Evolutionary conservation across 225 moss, liverwort and hornwort genomes (phyloP).

Genomic region (Physcomitrium patens): DNA sequence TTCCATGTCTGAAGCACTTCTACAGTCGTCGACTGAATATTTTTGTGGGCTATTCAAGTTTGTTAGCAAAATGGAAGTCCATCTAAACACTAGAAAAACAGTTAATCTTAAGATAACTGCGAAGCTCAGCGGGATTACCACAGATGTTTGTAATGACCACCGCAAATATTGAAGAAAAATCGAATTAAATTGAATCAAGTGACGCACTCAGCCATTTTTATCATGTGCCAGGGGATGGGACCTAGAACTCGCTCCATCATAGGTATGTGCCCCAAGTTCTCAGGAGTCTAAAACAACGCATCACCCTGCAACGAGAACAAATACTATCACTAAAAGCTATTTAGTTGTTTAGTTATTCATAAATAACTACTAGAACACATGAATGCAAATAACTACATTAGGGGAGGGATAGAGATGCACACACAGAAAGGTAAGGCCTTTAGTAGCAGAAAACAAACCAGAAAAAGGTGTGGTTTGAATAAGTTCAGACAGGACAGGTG

Average conservation of each 20-base stretch:
- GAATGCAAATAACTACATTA: slow-evolving; percentile 9
- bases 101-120: too few relatives aligned
- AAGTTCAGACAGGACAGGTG: slow-evolving; percentile 29
- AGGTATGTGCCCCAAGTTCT: slow-evolving; percentile 95
- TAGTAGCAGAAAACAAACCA: slow-evolving; percentile 15
- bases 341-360: slow-evolving; percentile 7
- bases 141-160: too few relatives aligned
- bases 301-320: slow-evolving; percentile 72
- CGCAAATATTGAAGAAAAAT: too few relatives aligned
- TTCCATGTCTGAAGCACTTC: slow-evolving; percentile 87
- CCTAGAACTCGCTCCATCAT: slow-evolving; percentile 99
- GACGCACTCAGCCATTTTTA: slow-evolving; percentile 91
- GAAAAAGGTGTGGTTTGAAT: slow-evolving; percentile 13
- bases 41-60: slow-evolving; percentile 10
- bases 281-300: slow-evolving; percentile 96
- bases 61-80: slow-evolving; percentile 22
- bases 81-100: slow-evolving; percentile 3
- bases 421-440: slow-evolving; percentile 8
- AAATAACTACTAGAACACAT: not conserved
- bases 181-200: not conserved
- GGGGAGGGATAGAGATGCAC: not conserved
- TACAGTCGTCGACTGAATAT: slow-evolving; percentile 82
- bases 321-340: slow-evolving; percentile 25
- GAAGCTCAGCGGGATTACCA: too few relatives aligned
- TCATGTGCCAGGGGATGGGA: slow-evolving; percentile 87